Base-by-base conservation (phyloP, 2,329 filamentous ascomycete species). In the Emergomyces africanus region DNA sequence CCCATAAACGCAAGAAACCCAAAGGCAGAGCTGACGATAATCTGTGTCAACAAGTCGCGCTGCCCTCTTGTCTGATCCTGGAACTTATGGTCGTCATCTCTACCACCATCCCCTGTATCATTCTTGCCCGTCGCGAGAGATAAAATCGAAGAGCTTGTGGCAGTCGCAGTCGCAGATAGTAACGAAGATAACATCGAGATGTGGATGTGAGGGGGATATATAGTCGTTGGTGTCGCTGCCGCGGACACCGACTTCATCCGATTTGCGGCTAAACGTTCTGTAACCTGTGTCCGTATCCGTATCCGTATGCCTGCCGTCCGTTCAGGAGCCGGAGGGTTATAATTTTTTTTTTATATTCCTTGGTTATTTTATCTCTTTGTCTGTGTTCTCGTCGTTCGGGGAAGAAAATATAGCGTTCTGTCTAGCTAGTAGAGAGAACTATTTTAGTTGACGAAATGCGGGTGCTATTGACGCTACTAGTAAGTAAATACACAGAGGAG, bases 1-100 rank as follows among this genome's bases (percentile, higher is more conserved):
- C 74, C 68, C 33, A 78, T 62, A 59, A 78, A 78, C 25, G 76
- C 76, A 49, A 68, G 68, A 58, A 76, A 59, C 15, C 76, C 76
- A 28, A 78, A 63, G 4, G 68, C 67, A n/a, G 68, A 67, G 60
- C 75, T 77, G 39, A 78, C 71, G 53, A 74, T 70, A 33, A 77
- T 69, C 61, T 78, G 76, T 18, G 75, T 75, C 55, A 71, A 72
- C 60, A 76, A 62, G 65, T 77, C 74, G 55, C 74, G 71, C 58
- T 70, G 70, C 14, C 67, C 65, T 56, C 63, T 64, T 14, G 66
- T 64, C 61, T 71, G 72, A 60, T 71, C 69, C 37, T 60, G 63
- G 66, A 67, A 73, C 42, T 60, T 64, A 30, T 62, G 66, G 25
- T 61, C 60, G 33, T 63, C 62, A 20, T 61, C 63, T n/a, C 66